These are phyloP conservation scores for Mycena latifolia DNA, from an alignment of 768 basidiomycete genomes.

Conservation along the genomic window DNA sequence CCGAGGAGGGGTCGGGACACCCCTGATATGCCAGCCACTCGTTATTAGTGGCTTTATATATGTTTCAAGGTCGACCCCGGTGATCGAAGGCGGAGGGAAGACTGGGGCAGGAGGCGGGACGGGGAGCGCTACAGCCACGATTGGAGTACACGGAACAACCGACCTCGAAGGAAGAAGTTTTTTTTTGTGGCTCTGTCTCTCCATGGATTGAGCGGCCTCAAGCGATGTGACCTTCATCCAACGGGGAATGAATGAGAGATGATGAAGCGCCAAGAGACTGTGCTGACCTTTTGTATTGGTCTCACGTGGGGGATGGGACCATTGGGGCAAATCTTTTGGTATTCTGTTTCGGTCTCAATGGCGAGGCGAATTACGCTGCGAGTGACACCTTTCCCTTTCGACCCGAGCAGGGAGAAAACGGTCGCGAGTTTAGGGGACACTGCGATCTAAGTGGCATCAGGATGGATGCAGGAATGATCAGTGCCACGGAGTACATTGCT, in stretches of 20 bases:
- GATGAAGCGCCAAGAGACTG: neutral
- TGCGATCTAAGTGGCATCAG: neutral
- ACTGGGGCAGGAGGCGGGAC: neutral
- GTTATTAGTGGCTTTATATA: neutral
- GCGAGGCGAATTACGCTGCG: neutral
- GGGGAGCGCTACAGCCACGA: neutral
- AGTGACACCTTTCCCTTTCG: neutral
- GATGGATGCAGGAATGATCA: neutral
- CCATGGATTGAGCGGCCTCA: too few relatives aligned
- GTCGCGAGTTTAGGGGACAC: neutral
- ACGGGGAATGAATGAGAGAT: neutral
- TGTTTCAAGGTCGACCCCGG: neutral
- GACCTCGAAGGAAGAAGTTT: too few relatives aligned
- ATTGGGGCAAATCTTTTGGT: neutral
- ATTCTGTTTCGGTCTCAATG: neutral
- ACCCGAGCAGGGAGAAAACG: too few relatives aligned
- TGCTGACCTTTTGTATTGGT: neutral
- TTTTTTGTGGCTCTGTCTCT: too few relatives aligned
- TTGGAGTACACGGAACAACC: too few relatives aligned
- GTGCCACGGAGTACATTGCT: neutral
- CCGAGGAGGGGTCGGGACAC: too few relatives aligned
- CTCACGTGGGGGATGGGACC: neutral
- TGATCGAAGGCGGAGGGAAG: neutral
- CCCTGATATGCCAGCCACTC: neutral
- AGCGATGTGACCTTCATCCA: neutral